Evolutionary conservation across 2,329 filamentous ascomycete genomes (phyloP), one percentile per base, ranked within the genome.

Genomic region (Coleophoma eucalyptorum): DNA sequence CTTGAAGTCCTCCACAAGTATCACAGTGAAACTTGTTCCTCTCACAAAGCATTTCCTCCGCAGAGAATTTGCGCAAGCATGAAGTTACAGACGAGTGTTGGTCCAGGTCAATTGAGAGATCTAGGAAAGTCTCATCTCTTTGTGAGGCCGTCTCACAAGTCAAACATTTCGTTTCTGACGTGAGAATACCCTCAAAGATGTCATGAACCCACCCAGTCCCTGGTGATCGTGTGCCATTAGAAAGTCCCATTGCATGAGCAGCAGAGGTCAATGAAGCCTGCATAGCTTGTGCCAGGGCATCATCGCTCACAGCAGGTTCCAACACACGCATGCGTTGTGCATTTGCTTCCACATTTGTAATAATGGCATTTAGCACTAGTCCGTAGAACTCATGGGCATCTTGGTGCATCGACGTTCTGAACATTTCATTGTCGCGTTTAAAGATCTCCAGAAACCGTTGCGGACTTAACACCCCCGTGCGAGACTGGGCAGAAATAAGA

Each of bases 1-100:
- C 94, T 69, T 99, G 94, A 50, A 99, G 74, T 3, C 94, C 94
- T 48, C 94, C 94, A 61, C 94, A 99, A 62, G 92, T 92, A 67
- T 99, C 94, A 71, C 94, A 99, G 66, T 99, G 93, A 59, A 99
- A 99, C 67, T 99, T 99, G 75, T 99, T 97, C 54, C 92, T 82
- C 72, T 99, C 94, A 65, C 94, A 97, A 51, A 99, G 79, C 90
- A 97, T 97, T 69, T 99, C 94, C 63, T 97, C 94, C 43, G 94
- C 91, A 0, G 94, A 99, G 64, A 99, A 99, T 63, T 97, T 96
- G 52, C 90, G 83, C 57, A 99, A 72, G 67, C 94, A 99, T 21
- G 94, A 93, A 3, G 94, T 97, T 3, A 99, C 94, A 0, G 94
- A 99, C 0, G 92, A 92, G 67, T 97, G 91, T 64, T 97, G 87